Evolutionary conservation across 208 protist species (phyloP), one percentile per base, ranked within the genome.

Genomic region (Leishmania martiniquensis): DNA sequence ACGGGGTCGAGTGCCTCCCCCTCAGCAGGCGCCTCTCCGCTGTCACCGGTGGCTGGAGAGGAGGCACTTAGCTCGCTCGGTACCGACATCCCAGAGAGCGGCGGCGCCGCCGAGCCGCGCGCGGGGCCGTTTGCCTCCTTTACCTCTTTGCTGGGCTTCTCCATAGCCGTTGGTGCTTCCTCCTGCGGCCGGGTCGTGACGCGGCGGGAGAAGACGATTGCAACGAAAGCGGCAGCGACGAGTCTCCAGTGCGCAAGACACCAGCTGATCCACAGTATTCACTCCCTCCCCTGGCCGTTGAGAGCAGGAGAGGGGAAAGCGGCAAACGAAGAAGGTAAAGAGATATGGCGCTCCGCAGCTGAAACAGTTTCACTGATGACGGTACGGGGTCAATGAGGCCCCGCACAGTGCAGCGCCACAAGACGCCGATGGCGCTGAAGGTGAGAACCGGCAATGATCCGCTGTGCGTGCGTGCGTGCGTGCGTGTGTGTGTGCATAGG

Each of bases 241-340:
- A 75, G 17, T 62, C 65, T 75, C 71, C 72, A 83, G 68, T 83
- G 37, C 0, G 57, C 34, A 39, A 75, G 10, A 6, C 55, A n/a
- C 63, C 70, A 73, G 20, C 44, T 15, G 9, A 82, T 51, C 29
- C 72, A 22, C 34, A 69, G 45, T 55, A 74, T 77, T 55, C 62
- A 13, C 29, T 13, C 12, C 17, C 10, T 29, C 13, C 25, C 39
- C 29, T 57, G 45, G n/a, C 45, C 4, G 45, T 7, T 29, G n/a
- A 2, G n/a, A 47, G 44, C 45, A 22, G 10, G 1, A 75, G 74
- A 29, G 59, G 57, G 7, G 10, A 63, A 42, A 17, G 55, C 63
- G 65, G 34, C 32, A 42, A 68, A 29, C 5, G 37, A 44, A 57
- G 17, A 3, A 51, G 22, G 44, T 39, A 49, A 7, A 60, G 55